phyloP scores from a whole-genome alignment of 805 yeast genomes.

The Teunomyces barrocoloradensis region DNA sequence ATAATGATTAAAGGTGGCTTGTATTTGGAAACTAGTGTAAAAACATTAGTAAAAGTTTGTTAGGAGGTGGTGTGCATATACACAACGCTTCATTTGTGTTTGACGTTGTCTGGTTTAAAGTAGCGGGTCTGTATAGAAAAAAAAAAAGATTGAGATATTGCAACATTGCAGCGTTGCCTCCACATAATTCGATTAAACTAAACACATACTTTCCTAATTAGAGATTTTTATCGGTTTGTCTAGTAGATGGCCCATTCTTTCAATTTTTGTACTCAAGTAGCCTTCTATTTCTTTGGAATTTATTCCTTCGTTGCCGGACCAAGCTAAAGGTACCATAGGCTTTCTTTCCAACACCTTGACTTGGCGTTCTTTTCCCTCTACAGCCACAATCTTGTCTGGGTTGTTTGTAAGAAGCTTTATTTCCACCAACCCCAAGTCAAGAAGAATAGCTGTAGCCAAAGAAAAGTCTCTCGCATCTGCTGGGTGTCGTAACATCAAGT shows the following conservation, averaged over 20 bases:
- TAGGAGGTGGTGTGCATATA: not conserved
- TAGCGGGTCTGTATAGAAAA: no score
- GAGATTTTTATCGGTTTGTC: slow-evolving; percentile 40
- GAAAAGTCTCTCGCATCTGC: slow-evolving; percentile 96
- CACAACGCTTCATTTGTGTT: not conserved
- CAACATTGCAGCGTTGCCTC: not conserved
- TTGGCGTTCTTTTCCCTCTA: slow-evolving; percentile 77
- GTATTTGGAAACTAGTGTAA: not conserved
- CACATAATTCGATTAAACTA: not conserved
- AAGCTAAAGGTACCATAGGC: slow-evolving; percentile 95
- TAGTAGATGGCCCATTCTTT: slow-evolving; percentile 94
- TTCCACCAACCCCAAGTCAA: slow-evolving; percentile 72
- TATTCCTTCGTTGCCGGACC: slow-evolving; percentile 66
- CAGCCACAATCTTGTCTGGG: slow-evolving; percentile 94
- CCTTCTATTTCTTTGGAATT: slow-evolving; percentile 86
- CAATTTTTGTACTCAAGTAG: slow-evolving; percentile 88
- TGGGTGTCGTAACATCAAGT: slow-evolving; percentile 87
- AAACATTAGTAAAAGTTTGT: not conserved
- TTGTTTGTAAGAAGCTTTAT: slow-evolving; percentile 86
- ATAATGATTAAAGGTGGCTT: not conserved
- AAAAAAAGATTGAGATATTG: no score
- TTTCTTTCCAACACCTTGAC: slow-evolving; percentile 83
- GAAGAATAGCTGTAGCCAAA: slow-evolving; percentile 86
- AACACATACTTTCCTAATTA: not conserved
- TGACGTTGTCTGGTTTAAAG: not conserved